These are phyloP conservation scores for Colletotrichum sp. DNA, from an alignment of 2,329 filamentous ascomycete species.

Conservation along the genomic window DNA sequence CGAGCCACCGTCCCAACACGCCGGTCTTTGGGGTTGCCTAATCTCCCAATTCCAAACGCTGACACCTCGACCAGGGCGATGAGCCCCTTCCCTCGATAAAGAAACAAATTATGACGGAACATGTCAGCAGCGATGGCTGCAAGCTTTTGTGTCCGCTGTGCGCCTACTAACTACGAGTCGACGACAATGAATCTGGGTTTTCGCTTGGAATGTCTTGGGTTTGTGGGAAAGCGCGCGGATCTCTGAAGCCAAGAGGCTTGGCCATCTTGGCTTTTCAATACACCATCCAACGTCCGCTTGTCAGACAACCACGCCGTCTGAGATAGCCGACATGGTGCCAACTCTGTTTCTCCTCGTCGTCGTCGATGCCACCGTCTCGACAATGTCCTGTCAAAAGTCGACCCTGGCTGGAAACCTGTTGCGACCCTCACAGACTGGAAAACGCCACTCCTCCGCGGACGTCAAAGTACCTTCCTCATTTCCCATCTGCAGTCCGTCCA, in stretches of 20 bases:
- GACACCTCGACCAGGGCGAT: neutral
- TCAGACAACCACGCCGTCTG: neutral
- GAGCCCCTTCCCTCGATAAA: neutral
- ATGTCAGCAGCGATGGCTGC: neutral
- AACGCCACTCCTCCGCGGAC: neutral
- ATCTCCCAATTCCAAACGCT: neutral
- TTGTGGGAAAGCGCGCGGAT: slow-evolving; percentile 10
- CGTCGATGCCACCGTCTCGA: neutral
- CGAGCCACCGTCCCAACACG: neutral
- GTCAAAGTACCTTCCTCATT: slow-evolving; percentile 5
- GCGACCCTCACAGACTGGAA: neutral
- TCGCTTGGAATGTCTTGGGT: neutral
- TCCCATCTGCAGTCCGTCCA: slow-evolving; percentile 6
- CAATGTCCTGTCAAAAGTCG: neutral
- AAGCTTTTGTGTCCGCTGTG: neutral
- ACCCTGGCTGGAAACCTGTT: neutral
- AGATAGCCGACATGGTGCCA: slow-evolving; percentile 7
- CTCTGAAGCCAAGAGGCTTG: slow-evolving; percentile 11
- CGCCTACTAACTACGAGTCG: neutral
- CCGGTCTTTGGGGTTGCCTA: neutral
- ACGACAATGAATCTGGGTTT: slow-evolving; percentile 4
- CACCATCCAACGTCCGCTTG: neutral
- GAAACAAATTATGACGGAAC: neutral
- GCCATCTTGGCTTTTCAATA: neutral
- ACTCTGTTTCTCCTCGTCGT: neutral